Base-by-base conservation (phyloP, 352 stramenopile species). In the Plasmopara muralis region DNA sequence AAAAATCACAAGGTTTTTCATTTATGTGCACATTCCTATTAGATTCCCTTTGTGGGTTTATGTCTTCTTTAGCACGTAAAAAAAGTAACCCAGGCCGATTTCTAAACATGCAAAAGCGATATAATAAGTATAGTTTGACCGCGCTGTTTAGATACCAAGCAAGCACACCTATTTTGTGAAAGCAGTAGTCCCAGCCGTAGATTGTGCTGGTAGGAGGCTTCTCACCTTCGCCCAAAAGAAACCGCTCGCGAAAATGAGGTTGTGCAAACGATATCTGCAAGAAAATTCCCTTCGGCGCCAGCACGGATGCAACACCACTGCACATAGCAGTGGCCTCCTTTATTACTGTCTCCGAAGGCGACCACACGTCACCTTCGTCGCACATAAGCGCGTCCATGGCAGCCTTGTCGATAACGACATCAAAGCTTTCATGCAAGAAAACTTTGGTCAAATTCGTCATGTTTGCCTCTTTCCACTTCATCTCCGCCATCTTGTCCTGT, bases 321-420 rank as follows among this genome's bases (percentile, higher is more conserved):
- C 77, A 89, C 75, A 87, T 89, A 15, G 63, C 67, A 18, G 64
- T 40, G 10, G 64, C 71, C 43, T 72, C 50, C 30, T 77, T 55
- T 15, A 87, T 75, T 28, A 83, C 56, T n/a, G 59, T 41, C 16
- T 75, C 52, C 0, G 70, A 68, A 2, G 83, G 83, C 14, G 75
- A 77, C 83, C 83, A 91, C 8, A 81, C 74, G 58, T 89, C 77
- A 38, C 70, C 77, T 58, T 88, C 78, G 44, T 85, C 76, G 30
- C 72, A 75, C 59, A 92, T 82, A 20, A 93, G 66, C 18, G 83
- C 83, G 53, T 93, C 83, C 83, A 93, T 93, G 12, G 78, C 78
- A 18, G 83, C 83, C 61, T 93, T 93, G 58, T 93, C 83, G 29
- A 93, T 77, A 16, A 93, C 77, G 13, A 89, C 64, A 53, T 93